Conservation (phyloP, 805 yeast genomes). For the Sporopachydermia quercuum region DNA sequence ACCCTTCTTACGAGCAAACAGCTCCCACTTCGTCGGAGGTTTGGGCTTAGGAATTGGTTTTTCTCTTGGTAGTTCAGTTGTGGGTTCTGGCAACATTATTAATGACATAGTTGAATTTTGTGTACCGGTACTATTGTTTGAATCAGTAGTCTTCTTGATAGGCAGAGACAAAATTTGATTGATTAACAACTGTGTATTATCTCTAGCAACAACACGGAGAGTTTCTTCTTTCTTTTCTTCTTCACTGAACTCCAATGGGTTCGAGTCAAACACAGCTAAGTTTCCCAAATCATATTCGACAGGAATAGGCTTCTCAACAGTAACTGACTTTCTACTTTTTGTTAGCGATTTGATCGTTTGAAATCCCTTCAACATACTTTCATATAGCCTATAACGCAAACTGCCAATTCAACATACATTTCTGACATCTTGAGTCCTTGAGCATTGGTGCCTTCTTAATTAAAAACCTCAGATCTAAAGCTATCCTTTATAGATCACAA, state of each 20-base stretch:
- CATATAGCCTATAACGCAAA: too few species aligned
- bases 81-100: conserved; percentile 72
- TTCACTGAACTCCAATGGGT: conserved; percentile 48
- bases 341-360: conserved; percentile 2
- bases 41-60: conserved; percentile 88
- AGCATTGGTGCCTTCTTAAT: too few species aligned
- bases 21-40: conserved; percentile 92
- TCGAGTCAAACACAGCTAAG: conserved; percentile 77
- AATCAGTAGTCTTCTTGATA: conserved; percentile 70
- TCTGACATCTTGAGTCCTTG: too few species aligned
- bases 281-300: conserved; percentile 83
- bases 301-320: conserved; percentile 86
- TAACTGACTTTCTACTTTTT: conserved; percentile 42
- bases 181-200: conserved; percentile 79
- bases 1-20: conserved; percentile 91
- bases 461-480: too few species aligned
- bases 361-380: too few species aligned
- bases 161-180: conserved; percentile 88
- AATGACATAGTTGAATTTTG: conserved; percentile 62
- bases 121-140: conserved; percentile 38
- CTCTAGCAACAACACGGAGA: conserved; percentile 60
- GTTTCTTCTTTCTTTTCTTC: conserved; percentile 44
- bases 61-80: conserved; percentile 79
- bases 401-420: conserved; percentile 16
- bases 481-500: too few species aligned